Evolutionary conservation across 495 filamentous ascomycete species (phyloP).

Genomic region (Annulohypoxylon stygium): DNA sequence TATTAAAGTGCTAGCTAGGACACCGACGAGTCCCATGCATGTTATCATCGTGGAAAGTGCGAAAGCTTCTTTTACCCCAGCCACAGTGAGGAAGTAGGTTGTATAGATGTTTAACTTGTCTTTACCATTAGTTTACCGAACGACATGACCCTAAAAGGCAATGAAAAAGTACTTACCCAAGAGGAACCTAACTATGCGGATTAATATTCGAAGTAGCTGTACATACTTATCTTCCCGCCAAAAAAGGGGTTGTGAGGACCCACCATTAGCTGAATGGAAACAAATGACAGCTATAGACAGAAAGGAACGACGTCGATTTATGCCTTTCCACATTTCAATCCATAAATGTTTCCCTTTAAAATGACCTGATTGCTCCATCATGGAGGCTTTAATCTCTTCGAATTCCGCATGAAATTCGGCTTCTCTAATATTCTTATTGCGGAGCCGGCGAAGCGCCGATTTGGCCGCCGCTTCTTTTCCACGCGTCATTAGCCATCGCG

Average conservation of each 20-base stretch:
- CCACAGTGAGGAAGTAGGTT: constrained; percentile 66
- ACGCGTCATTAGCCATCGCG: constrained; percentile 67
- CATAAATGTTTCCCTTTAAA: constrained; percentile 54
- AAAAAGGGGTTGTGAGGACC: background rate
- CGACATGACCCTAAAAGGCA: background rate
- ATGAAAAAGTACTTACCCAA: constrained; percentile 34
- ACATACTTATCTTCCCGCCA: background rate
- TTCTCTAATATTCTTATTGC: constrained; percentile 52
- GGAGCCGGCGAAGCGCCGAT: constrained; percentile 57
- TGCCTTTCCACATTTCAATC: constrained; percentile 62
- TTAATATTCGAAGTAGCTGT: background rate
- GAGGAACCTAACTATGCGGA: constrained; percentile 39
- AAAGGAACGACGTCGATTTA: constrained; percentile 43
- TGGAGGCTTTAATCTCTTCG: constrained; percentile 59
- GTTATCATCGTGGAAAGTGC: constrained; percentile 64
- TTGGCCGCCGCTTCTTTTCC: constrained; percentile 59
- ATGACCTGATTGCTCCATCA: constrained; percentile 57
- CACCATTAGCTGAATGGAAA: constrained; percentile 53
- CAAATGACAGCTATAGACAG: constrained; percentile 51
- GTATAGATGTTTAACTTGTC: constrained; percentile 41
- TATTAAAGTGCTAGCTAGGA: constrained; percentile 60
- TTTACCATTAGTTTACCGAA: background rate
- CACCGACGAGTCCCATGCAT: constrained; percentile 62
- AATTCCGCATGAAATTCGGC: constrained; percentile 62
- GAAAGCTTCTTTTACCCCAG: constrained; percentile 64